Conservation (phyloP, 306 rosid species). For the Parietaria judaica region DNA sequence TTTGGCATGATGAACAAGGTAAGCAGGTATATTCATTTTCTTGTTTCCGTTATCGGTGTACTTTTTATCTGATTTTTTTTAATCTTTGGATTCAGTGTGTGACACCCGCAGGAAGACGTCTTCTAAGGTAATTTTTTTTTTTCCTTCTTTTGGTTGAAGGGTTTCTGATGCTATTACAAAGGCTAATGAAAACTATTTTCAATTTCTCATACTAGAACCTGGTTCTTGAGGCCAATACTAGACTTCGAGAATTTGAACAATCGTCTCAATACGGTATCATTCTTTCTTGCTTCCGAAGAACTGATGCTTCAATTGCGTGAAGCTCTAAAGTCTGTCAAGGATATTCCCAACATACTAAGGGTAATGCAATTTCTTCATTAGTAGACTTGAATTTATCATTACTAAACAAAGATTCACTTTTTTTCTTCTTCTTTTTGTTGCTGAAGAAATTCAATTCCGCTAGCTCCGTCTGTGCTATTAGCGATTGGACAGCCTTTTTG, state of each 20-base stretch:
- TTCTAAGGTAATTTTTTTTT: constrained; percentile 49
- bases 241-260: constrained; percentile 74
- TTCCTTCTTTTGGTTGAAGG: constrained; percentile 3
- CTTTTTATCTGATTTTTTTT: constrained; percentile 18
- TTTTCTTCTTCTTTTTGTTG: not conserved
- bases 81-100: constrained; percentile 52
- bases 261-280: constrained; percentile 85
- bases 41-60: constrained; percentile 19
- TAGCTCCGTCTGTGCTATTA: constrained; percentile 65
- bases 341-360: constrained; percentile 78
- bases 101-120: constrained; percentile 86
- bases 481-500: constrained; percentile 83
- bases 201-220: constrained; percentile 40
- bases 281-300: constrained; percentile 76
- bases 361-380: constrained; percentile 27
- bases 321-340: constrained; percentile 86
- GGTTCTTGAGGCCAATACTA: constrained; percentile 94
- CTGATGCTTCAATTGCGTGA: constrained; percentile 59
- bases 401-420: not conserved
- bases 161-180: not conserved
- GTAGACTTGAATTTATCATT: constrained; percentile 17
- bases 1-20: constrained; percentile 99
- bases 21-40: constrained; percentile 23
- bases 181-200: not conserved
- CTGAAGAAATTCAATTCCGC: constrained; percentile 90